Percentiles rank a stretch among this genome's conserved stretches.
Evolutionary conservation across 1,284 basidiomycete genomes (phyloP).

Genomic region (Pseudozyma sp.): DNA sequence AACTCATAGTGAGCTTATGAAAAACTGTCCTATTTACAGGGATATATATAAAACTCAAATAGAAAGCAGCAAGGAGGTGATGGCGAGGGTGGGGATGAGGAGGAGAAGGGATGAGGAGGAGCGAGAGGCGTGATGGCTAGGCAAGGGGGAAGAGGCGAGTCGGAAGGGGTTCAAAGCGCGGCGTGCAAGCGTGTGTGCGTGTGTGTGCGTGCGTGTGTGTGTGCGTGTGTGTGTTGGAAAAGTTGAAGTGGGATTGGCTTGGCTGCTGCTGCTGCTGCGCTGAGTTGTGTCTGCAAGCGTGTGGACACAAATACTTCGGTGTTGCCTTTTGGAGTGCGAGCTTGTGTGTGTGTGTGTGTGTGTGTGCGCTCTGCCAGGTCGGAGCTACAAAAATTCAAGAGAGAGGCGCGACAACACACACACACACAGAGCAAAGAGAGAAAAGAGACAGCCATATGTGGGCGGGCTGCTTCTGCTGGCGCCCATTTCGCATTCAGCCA

Average conservation of each 20-base stretch:
- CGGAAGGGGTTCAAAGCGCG: constrained; percentile 4
- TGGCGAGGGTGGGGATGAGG: background rate
- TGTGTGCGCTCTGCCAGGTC: constrained; percentile 3
- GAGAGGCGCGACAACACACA: background rate
- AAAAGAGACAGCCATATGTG: background rate
- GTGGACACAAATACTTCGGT: background rate
- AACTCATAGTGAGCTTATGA: too few relatives aligned
- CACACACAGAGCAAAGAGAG: background rate
- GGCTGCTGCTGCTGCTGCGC: background rate
- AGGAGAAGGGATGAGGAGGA: background rate
- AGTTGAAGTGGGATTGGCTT: background rate
- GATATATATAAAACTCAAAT: too few relatives aligned
- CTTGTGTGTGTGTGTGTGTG: background rate
- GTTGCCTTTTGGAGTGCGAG: background rate
- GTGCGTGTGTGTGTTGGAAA: constrained; percentile 10
- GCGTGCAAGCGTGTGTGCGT: constrained; percentile 8
- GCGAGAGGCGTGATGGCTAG: constrained; percentile 1
- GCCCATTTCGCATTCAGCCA: too few relatives aligned
- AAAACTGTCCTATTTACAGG: too few relatives aligned
- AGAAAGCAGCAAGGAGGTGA: background rate
- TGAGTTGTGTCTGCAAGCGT: background rate
- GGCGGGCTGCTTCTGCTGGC: too few relatives aligned
- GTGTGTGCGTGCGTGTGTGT: constrained; percentile 14
- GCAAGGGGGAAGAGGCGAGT: constrained; percentile 10
- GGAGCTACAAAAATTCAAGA: constrained; percentile 14